These are phyloP conservation scores for Atkinsonella texensis DNA, from an alignment of 2,329 filamentous ascomycete species.

Conservation along the genomic window DNA sequence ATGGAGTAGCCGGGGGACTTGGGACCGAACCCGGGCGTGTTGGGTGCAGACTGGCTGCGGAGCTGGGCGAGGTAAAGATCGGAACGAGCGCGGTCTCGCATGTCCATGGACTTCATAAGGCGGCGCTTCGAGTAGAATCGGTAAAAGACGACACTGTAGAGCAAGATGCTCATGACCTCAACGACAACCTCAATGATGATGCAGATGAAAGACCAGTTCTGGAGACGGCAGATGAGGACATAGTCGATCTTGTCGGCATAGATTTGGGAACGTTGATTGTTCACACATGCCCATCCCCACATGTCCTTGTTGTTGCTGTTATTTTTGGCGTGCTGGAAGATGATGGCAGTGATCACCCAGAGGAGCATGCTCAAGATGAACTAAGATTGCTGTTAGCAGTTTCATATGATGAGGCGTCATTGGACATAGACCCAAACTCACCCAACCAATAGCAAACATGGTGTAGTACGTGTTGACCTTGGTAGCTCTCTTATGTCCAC, in stretches of 20 bases:
- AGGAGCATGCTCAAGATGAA: conserved; percentile 89
- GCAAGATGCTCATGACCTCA: conserved; percentile 78
- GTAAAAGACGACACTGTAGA: conserved; percentile 94
- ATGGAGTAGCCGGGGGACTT: conserved; percentile 32
- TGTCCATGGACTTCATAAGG: conserved; percentile 92
- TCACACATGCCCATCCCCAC: conserved; percentile 96
- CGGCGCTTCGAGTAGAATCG: conserved; percentile 94
- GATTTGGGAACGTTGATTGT: conserved; percentile 68
- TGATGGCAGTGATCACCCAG: conserved; percentile 77
- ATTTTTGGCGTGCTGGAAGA: conserved; percentile 68
- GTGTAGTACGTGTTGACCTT: conserved; percentile 95
- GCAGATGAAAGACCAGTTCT: conserved; percentile 93
- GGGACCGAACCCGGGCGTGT: conserved; percentile 79
- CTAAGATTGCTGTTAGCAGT: conserved; percentile 8
- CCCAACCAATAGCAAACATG: conserved; percentile 78
- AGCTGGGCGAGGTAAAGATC: conserved; percentile 89
- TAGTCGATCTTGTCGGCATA: conserved; percentile 79
- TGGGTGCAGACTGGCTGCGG: conserved; percentile 77
- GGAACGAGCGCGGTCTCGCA: conserved; percentile 84
- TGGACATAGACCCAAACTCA: conserved; percentile 11
- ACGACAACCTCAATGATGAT: conserved; percentile 94
- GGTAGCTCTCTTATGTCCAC: conserved; percentile 78
- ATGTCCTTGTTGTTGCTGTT: conserved; percentile 68
- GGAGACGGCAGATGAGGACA: conserved; percentile 76
- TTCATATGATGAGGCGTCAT: no score